Percentiles rank a stretch among this genome's conserved stretches.
These are phyloP conservation scores for Vanrija sp. DNA, from an alignment of 1,284 basidiomycete species.

Conservation along the genomic window DNA sequence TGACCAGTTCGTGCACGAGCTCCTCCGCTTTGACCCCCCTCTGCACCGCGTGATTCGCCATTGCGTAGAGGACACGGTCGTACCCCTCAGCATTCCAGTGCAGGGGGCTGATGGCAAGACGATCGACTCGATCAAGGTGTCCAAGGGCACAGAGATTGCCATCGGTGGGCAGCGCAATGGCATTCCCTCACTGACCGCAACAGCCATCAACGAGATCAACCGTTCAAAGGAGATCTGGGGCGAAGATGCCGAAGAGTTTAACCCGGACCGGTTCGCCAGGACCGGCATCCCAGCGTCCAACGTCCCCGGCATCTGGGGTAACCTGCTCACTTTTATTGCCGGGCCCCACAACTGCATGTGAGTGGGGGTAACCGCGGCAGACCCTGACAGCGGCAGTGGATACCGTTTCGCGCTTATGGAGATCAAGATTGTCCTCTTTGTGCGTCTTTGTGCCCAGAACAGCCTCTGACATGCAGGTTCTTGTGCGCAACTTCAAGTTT, in stretches of 20 bases:
- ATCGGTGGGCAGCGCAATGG: slow-evolving; percentile 29
- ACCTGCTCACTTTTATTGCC: slow-evolving; percentile 59
- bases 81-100: slow-evolving; percentile 57
- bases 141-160: slow-evolving; percentile 37
- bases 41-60: slow-evolving; percentile 64
- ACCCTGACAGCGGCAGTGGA: slow-evolving; percentile 59
- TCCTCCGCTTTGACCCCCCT: slow-evolving; percentile 62
- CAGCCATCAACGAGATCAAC: slow-evolving; percentile 54
- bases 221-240: slow-evolving; percentile 61
- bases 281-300: slow-evolving; percentile 55
- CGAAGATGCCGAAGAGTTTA: slow-evolving; percentile 60
- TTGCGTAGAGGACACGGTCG: slow-evolving; percentile 56
- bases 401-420: slow-evolving; percentile 63
- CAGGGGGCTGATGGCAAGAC: slow-evolving; percentile 44
- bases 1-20: slow-evolving; percentile 64
- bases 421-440: slow-evolving; percentile 57
- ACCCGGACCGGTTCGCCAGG: slow-evolving; percentile 58
- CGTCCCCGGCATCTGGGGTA: slow-evolving; percentile 61
- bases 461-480: slow-evolving; percentile 8
- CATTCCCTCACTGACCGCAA: too few species aligned
- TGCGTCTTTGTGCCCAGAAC: slow-evolving; percentile 27
- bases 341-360: slow-evolving; percentile 55
- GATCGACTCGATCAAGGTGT: slow-evolving; percentile 37
- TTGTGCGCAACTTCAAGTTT: slow-evolving; percentile 22
- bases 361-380: slow-evolving; percentile 29